Conservation (phyloP, 495 filamentous ascomycete species). For the Lophium mytilinum region DNA sequence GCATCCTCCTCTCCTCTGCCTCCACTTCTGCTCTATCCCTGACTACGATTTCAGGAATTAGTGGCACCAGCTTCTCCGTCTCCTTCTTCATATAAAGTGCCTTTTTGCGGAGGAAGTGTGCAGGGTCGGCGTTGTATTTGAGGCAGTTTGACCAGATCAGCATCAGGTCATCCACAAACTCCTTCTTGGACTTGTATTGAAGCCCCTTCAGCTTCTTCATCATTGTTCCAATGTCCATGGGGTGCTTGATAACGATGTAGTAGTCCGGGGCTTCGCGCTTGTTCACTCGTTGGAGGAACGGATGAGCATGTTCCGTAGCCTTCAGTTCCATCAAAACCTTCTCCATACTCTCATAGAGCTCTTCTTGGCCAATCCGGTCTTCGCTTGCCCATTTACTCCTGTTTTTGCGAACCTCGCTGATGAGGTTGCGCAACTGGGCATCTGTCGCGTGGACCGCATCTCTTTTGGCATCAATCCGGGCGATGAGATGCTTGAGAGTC, state of each 20-base stretch:
- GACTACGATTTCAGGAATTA: conserved; percentile 89
- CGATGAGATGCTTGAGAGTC: conserved; percentile 92
- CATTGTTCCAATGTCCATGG: conserved; percentile 97
- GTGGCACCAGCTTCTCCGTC: conserved; percentile 86
- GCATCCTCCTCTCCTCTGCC: conserved; percentile 82
- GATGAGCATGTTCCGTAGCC: conserved; percentile 87
- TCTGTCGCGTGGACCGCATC: conserved; percentile 83
- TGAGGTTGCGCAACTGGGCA: conserved; percentile 78
- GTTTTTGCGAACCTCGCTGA: conserved; percentile 96
- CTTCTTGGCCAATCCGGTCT: conserved; percentile 92
- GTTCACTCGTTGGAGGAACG: conserved; percentile 86
- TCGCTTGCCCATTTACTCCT: conserved; percentile 98
- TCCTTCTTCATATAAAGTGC: conserved; percentile 94
- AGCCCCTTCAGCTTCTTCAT: conserved; percentile 91
- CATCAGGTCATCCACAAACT: conserved; percentile 88
- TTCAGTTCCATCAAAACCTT: conserved; percentile 95
- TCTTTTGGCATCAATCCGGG: conserved; percentile 85
- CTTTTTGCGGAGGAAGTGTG: conserved; percentile 83
- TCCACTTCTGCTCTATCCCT: conserved; percentile 89
- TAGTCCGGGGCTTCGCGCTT: conserved; percentile 97
- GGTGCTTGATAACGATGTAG: conserved; percentile 86
- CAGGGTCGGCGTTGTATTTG: conserved; percentile 84
- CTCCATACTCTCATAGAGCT: conserved; percentile 92
- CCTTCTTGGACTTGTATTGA: conserved; percentile 85
- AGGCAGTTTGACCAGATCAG: conserved; percentile 96